Percentiles rank a stretch among this genome's conserved stretches.
Evolutionary conservation across 2,329 filamentous ascomycete genomes (phyloP).

Genomic region (Elsinoe necatrix): DNA sequence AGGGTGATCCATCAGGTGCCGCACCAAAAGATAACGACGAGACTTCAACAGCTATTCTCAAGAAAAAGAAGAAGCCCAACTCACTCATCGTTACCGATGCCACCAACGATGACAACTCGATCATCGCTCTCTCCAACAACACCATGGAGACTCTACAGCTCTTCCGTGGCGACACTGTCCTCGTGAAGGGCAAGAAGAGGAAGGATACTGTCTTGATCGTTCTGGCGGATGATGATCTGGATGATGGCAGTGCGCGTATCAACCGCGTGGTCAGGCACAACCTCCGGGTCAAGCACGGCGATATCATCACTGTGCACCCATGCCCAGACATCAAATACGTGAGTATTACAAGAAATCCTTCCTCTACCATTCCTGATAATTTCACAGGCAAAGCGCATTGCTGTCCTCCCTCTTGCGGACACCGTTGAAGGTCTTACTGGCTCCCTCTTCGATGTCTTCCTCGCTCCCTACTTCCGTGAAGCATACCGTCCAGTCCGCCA

Average conservation of each 20-base stretch:
- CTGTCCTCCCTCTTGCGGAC: conserved; percentile 94
- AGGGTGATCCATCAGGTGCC: conserved; percentile 79
- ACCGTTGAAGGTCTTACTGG: conserved; percentile 96
- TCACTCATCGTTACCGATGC: conserved; percentile 98
- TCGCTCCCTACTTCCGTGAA: conserved; percentile 98
- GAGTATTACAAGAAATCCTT: conserved; percentile 36
- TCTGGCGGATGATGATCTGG: conserved; percentile 91
- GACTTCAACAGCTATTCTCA: conserved; percentile 89
- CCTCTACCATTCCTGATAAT: background rate
- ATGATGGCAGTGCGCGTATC: conserved; percentile 93
- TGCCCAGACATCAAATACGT: conserved; percentile 99
- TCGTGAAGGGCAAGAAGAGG: conserved; percentile 98
- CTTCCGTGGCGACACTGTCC: conserved; percentile 95
- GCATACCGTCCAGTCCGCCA: conserved; percentile 95
- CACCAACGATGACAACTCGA: conserved; percentile 98
- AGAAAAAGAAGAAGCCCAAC: conserved; percentile 99
- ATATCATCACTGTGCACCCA: conserved; percentile 92
- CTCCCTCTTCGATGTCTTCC: conserved; percentile 97
- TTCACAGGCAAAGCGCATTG: conserved; percentile 87
- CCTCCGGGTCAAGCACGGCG: conserved; percentile 94
- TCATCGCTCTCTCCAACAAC: conserved; percentile 95
- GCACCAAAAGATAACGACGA: conserved; percentile 86
- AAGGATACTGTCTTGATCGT: conserved; percentile 99
- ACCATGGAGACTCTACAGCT: conserved; percentile 98
- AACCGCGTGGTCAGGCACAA: conserved; percentile 99